Percentiles rank a stretch among this genome's conserved stretches.
Conservation (phyloP, 2,329 filamentous ascomycete species). For the Colletotrichum higginsianum region DNA sequence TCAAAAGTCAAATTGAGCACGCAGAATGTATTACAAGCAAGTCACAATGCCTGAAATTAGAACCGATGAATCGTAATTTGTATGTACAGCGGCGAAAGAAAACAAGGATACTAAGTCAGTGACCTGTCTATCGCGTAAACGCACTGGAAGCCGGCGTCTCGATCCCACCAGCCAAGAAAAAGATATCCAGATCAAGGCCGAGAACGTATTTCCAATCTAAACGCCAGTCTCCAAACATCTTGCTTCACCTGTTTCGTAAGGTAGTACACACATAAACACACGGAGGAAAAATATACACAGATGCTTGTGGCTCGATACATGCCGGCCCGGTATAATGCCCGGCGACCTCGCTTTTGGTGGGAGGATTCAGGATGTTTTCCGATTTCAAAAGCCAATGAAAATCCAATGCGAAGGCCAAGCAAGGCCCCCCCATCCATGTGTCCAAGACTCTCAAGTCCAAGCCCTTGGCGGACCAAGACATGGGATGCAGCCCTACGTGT, state of each 20-base stretch:
- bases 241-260: background rate
- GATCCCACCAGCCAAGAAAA: background rate
- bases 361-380: background rate
- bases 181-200: background rate
- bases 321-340: background rate
- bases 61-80: background rate
- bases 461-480: slow-evolving; percentile 16
- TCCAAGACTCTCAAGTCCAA: slow-evolving; percentile 27
- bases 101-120: background rate
- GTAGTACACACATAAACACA: slow-evolving; percentile 3
- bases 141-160: background rate
- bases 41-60: background rate
- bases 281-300: background rate
- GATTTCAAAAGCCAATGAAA: background rate
- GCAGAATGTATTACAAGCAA: accelerated
- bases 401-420: background rate
- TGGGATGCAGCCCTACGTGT: slow-evolving; percentile 20
- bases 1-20: too few relatives aligned
- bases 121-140: slow-evolving; percentile 6
- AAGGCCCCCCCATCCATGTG: background rate
- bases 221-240: slow-evolving; percentile 27
- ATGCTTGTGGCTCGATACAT: slow-evolving; percentile 18
- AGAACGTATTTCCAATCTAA: slow-evolving; percentile 17
- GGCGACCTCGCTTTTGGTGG: background rate
- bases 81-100: slow-evolving; percentile 1